Base-by-base conservation (phyloP, 2,329 filamentous ascomycete genomes). In the Neofusicoccum sp. region DNA sequence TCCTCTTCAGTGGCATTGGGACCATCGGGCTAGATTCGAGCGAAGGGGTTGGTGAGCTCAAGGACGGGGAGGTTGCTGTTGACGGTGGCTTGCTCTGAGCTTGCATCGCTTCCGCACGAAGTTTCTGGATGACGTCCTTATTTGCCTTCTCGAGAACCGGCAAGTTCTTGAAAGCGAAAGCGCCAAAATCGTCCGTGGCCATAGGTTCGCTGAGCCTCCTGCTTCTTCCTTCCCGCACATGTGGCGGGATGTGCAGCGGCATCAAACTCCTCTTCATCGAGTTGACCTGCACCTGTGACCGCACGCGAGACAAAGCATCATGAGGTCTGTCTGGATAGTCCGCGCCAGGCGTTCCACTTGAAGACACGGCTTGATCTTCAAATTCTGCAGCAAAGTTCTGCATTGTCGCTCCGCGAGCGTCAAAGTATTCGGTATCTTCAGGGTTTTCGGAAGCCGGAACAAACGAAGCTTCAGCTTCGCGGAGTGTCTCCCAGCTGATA, bases 401-500 rank as follows among this genome's bases (percentile, higher is more conserved):
- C 66, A 98, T 82, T 1, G 92, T 96, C 14, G 95, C 95, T 30
- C 95, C 95, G 65, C 95, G 86, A 24, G 91, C 78, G 76, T 99
- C 95, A 68, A 99, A 99, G 71, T 99, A 99, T 71, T 99, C 96
- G 0, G 95, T 99, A 70, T 99, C 93, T 73, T 99, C 95, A 0
- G 91, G 93, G 67, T 99, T 93, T 70, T 96, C 91, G 1, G 90
- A 88, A 41, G 90, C 89, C 0, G 95, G 95, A 9, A 99, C 89
- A 72, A 99, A 99, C 62, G 96, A 91, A 3, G 96, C 92, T 70
- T 97, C 93, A 65, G 98, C 93, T 70, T 98, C 89, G n/a, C 96
- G 83, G 20, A 99, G 77, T 0, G 88, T 91, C 28, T 92, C 89
- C 95, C 95, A 99, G 68, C 91, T 91, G 68, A 96, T 82, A 36